Percentiles rank a stretch among this genome's conserved stretches.
These are phyloP conservation scores for Baudoinia panamericana DNA, from an alignment of 495 filamentous ascomycete genomes.

Conservation along the genomic window DNA sequence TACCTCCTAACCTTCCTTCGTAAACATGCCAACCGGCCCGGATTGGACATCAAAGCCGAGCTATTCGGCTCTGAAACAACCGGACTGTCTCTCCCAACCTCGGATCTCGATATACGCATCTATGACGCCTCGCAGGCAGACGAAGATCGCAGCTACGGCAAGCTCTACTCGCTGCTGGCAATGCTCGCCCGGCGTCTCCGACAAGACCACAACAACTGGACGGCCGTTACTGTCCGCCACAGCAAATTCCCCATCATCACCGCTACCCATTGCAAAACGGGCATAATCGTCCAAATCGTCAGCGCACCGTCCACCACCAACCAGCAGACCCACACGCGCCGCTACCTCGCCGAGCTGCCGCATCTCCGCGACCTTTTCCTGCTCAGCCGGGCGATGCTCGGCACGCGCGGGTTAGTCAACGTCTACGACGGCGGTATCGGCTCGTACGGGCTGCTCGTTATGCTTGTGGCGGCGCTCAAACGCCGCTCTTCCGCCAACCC, in stretches of 20 bases:
- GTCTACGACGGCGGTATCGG: constrained; percentile 34
- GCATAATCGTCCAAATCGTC: constrained; percentile 39
- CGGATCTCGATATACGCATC: constrained; percentile 40
- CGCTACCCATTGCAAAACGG: constrained; percentile 32
- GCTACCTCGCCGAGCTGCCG: constrained; percentile 38
- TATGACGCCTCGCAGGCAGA: constrained; percentile 15
- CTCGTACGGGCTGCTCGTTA: constrained; percentile 40
- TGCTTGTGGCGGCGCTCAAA: constrained; percentile 41
- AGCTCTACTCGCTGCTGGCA: no score
- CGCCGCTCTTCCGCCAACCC: constrained; percentile 1
- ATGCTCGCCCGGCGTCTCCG: no score
- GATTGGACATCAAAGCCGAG: constrained; percentile 13
- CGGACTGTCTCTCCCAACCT: constrained; percentile 39
- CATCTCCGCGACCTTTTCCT: constrained; percentile 38
- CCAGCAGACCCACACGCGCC: constrained; percentile 32
- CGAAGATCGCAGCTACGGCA: no score
- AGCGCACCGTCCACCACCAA: constrained; percentile 26
- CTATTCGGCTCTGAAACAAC: constrained; percentile 41
- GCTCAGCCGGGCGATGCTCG: constrained; percentile 36
- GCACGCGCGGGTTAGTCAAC: constrained; percentile 36
- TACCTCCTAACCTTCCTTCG: constrained; percentile 1
- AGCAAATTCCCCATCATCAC: constrained; percentile 24
- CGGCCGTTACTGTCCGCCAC: background rate
- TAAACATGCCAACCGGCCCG: background rate
- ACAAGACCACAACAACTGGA: constrained; percentile 3